Evolutionary conservation across 139 green algal genomes (phyloP).

Genomic region (Zygnema circumcarinatum): DNA sequence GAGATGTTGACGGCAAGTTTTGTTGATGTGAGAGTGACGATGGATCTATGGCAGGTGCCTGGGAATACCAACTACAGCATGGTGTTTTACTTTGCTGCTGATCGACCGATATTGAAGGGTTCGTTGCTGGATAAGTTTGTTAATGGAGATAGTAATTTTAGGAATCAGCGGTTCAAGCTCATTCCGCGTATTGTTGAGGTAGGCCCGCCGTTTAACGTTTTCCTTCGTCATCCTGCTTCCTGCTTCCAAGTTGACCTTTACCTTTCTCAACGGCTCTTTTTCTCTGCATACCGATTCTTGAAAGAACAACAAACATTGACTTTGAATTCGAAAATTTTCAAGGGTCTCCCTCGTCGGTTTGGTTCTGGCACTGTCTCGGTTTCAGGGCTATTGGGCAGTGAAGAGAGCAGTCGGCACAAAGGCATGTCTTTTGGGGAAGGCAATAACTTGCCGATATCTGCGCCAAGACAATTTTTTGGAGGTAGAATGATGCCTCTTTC

Average conservation of each 20-base stretch:
- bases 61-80: conserved; percentile 43
- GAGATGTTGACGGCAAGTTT: neutral
- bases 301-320: no score
- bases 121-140: conserved; percentile 45
- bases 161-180: conserved; percentile 57
- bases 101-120: neutral
- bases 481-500: no score
- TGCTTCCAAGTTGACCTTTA: neutral
- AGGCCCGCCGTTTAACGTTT: neutral
- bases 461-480: no score
- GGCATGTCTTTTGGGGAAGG: no score
- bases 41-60: conserved; percentile 49
- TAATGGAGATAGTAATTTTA: conserved; percentile 42
- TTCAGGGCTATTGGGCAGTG: no score
- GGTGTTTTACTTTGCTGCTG: conserved; percentile 41
- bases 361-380: no score
- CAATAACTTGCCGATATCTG: no score
- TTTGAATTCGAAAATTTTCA: no score
- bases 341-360: no score
- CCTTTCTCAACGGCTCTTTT: no score
- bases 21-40: neutral
- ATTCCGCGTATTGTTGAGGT: conserved; percentile 53
- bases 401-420: no score
- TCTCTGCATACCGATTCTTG: no score
- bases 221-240: neutral